A percentile compares a stretch with the other conserved stretches of the same genome.
phyloP scores from a whole-genome alignment of 768 basidiomycete genomes.

The Galerina marginata region DNA sequence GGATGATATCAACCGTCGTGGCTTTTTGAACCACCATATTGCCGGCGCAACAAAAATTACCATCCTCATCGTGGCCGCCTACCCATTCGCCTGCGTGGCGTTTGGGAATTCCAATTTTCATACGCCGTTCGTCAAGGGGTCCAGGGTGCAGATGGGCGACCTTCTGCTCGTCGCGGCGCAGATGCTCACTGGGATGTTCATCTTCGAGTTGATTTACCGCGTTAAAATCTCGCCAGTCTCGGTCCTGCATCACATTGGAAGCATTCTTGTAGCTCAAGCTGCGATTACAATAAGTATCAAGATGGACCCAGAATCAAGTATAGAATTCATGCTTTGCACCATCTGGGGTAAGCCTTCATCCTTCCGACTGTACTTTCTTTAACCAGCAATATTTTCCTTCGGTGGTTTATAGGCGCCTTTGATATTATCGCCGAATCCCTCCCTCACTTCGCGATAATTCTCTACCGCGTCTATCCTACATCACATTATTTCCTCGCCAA shows the following conservation, averaged over 20 bases:
- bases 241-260: conserved; percentile 12
- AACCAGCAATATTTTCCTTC: neutral
- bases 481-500: conserved; percentile 10
- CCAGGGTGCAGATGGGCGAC: conserved; percentile 8
- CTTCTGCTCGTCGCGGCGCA: conserved; percentile 8
- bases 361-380: neutral
- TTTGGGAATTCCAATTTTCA: conserved; percentile 9
- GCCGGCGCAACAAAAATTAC: conserved; percentile 7
- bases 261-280: conserved; percentile 11
- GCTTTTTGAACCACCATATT: conserved; percentile 13
- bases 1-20: conserved; percentile 5
- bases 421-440: conserved; percentile 12
- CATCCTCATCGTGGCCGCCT: conserved; percentile 5
- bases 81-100: conserved; percentile 6
- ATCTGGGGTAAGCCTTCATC: conserved; percentile 1
- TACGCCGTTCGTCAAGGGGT: conserved; percentile 6
- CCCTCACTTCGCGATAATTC: conserved; percentile 10
- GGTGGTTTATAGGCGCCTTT: neutral
- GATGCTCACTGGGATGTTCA: conserved; percentile 12
- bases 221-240: conserved; percentile 13
- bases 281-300: conserved; percentile 12
- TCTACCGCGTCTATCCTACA: conserved; percentile 13
- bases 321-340: conserved; percentile 14
- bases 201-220: conserved; percentile 11
- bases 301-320: conserved; percentile 8